Percentiles rank a stretch among this genome's conserved stretches.
Evolutionary conservation across 2,329 filamentous ascomycete species (phyloP).

Genomic region (Pseudogymnoascus destructans): DNA sequence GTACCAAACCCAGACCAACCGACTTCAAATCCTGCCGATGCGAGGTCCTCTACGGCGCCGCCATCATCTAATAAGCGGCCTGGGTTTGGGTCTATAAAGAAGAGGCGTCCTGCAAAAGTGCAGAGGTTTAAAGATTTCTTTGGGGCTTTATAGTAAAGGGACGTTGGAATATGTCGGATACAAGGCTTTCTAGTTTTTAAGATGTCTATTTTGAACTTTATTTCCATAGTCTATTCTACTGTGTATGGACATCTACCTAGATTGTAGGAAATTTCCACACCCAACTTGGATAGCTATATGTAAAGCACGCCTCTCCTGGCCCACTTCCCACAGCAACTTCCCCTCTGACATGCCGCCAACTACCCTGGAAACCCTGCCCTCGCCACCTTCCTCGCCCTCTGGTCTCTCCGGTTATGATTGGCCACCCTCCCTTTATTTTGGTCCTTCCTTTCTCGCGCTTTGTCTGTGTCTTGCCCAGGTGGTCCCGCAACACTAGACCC

Average conservation of each 20-base stretch:
- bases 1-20: not conserved
- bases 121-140: not conserved
- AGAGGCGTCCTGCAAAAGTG: not conserved
- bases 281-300: not conserved
- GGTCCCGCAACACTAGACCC: conserved; percentile 47
- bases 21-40: not conserved
- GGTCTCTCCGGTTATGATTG: conserved; percentile 75
- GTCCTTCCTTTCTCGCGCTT: conserved; percentile 63
- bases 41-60: not conserved
- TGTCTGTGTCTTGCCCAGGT: conserved; percentile 53
- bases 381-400: conserved; percentile 51
- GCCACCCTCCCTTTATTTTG: conserved; percentile 68
- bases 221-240: not conserved
- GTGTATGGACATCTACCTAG: not conserved
- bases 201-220: not conserved
- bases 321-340: not conserved
- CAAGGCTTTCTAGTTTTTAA: not conserved
- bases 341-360: not conserved
- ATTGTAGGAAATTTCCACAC: not conserved
- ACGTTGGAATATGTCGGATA: not conserved
- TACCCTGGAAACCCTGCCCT: conserved; percentile 33
- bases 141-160: not conserved
- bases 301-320: not conserved
- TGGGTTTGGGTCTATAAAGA: not conserved
- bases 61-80: not conserved